A percentile compares a stretch with the other conserved stretches of the same genome.
Conservation (phyloP, 345 rosid genomes). For the Arabis alpina region DNA sequence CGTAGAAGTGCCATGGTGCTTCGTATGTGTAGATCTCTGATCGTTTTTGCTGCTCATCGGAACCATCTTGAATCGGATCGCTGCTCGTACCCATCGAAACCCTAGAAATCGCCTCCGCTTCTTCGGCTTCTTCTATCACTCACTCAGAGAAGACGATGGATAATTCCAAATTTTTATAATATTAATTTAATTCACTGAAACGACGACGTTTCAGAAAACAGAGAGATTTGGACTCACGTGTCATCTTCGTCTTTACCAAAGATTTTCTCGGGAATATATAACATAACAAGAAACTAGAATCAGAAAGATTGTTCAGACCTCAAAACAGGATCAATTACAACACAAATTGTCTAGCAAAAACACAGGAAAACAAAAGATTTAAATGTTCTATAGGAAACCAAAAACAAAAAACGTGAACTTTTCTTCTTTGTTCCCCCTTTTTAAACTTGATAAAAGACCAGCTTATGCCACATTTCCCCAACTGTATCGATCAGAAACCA, state of each 20-base stretch:
- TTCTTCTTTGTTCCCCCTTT: neutral
- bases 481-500: constrained; percentile 28
- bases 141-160: constrained; percentile 34
- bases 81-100: constrained; percentile 70
- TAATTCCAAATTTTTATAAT: neutral
- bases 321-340: constrained; percentile 36
- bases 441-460: constrained; percentile 12
- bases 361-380: constrained; percentile 4
- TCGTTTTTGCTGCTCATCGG: constrained; percentile 92
- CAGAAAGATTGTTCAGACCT: constrained; percentile 14
- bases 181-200: neutral
- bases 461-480: constrained; percentile 28
- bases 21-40: constrained; percentile 98
- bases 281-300: neutral
- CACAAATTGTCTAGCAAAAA: constrained; percentile 37
- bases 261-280: neutral
- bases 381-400: constrained; percentile 22
- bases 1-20: constrained; percentile 97
- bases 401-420: constrained; percentile 15
- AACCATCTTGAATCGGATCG: constrained; percentile 77
- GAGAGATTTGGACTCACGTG: neutral
- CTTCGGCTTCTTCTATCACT: constrained; percentile 26
- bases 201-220: neutral
- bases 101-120: constrained; percentile 39
- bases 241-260: neutral